phyloP scores from a whole-genome alignment of 495 filamentous ascomycete genomes.

The Podospora bellae-mahoneyi region DNA sequence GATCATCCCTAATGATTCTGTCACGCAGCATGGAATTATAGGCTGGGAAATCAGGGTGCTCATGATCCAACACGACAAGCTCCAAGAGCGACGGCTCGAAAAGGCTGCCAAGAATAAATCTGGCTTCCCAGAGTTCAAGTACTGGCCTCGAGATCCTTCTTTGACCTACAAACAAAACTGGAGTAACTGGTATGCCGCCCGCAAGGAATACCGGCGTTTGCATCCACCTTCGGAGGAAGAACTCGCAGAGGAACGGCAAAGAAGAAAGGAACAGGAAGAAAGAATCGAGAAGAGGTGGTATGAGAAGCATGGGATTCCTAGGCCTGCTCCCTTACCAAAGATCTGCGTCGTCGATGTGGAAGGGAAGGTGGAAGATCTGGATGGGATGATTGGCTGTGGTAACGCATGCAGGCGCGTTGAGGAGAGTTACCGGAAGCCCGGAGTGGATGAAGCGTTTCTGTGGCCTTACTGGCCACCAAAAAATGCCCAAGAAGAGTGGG shows the following conservation, averaged over 20 bases:
- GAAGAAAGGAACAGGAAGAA: not conserved
- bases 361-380: not conserved
- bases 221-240: not conserved
- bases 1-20: not conserved
- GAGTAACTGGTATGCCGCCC: not conserved
- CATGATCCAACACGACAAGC: not conserved
- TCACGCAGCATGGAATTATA: not conserved
- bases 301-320: not conserved
- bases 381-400: too few relatives aligned
- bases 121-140: not conserved
- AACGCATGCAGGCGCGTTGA: not conserved
- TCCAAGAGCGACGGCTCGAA: not conserved
- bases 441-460: not conserved
- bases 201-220: not conserved
- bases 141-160: not conserved
- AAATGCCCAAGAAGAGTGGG: not conserved
- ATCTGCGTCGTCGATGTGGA: not conserved
- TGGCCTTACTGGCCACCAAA: not conserved
- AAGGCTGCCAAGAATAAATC: not conserved
- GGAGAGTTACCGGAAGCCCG: not conserved
- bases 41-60: not conserved
- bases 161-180: not conserved
- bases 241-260: not conserved
- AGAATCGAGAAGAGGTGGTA: not conserved
- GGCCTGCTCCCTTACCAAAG: not conserved